Base-by-base conservation (phyloP, 176 grass and related monocot genomes). In the Melocanna baccifera region DNA sequence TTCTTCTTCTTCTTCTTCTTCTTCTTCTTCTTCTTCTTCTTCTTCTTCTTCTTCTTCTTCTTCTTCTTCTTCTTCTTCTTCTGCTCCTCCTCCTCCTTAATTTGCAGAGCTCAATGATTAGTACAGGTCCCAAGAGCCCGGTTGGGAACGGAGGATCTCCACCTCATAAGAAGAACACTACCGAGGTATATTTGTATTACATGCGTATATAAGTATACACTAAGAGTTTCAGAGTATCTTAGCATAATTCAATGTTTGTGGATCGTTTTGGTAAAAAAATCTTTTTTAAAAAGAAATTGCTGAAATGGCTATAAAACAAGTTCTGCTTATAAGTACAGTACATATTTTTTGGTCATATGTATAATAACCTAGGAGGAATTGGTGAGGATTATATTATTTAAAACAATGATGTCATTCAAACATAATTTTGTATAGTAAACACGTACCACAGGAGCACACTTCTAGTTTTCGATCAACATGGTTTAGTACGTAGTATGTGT, bases 91-190 rank as follows among this genome's bases (percentile, higher is more conserved):
- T 36, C 3, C 36, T 69, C 22, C 18, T 22, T 50, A 1, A 15
- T 15, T 4, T 48, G 3, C 64, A 90, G 88, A 83, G 57, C 67
- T 57, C 84, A 64, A 78, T 29, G 11, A 61, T 20, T 34, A 86
- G 69, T 66, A 67, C 78, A 70, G 78, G 78, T 18, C 79, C 56
- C 16, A 90, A 86, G 66, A 90, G 66, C 78, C 88, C 88, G 2
- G 1, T 86, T 29, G 82, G 88, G 65, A 90, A 30, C 11, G 73
- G 73, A 25, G 88, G 84, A n/a, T 90, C 84, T 72, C 79, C 84
- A 12, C 72, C 84, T n/a, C 79, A 89, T 63, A 80, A 82, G 46
- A 89, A 81, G 73, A 86, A 78, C 36, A 22, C 9, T 56, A 9
- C 45, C 0, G 79, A 90, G 84, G 84, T 90, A 90, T 69, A 61